Evolutionary conservation across 2,329 filamentous ascomycete species (phyloP), one percentile per base, ranked within the genome.

Genomic region (Fusarium humuli): DNA sequence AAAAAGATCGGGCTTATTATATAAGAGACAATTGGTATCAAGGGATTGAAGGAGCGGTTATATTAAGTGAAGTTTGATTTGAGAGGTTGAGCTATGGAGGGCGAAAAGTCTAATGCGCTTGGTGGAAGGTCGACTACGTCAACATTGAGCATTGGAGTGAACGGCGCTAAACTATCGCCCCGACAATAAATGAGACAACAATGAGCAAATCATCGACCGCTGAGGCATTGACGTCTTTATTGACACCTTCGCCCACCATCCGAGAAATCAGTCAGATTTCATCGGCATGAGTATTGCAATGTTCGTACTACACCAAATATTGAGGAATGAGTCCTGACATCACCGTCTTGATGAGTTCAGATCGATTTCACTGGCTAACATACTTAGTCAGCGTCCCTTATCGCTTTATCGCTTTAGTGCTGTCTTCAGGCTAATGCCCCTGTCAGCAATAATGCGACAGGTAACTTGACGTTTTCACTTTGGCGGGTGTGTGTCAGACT

Each of bases 61-160:
- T 6, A 7, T 8, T 13, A 22, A 12, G 3, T 4, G 4, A 3
- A 25, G 8, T n/a, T 5, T 34, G 22, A 42, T 23, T 6, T 5
- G 27, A 56, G 25, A n/a, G 11, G 6, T 40, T 22, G 2, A 10
- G 16, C 14, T 14, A 18, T 44, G 13, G 5, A 49, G 25, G 8
- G 12, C 23, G 27, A 62, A 52, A 62, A 40, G 32, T 48, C 42
- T 47, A 46, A 60, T 25, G 16, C 40, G 16, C 23, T 30, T 32
- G 13, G 16, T 44, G 1, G 13, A 34, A 34, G 30, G 48, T 66
- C 61, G 55, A 67, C 63, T 53, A 66, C 63, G 63, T 66, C 63
- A 66, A 67, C 55, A 29, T 8, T 3, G 2, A 57, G 20, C 2
- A 22, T 34, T 12, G 4, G 40, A 37, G 29, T 7, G 11, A 42